phyloP scores from a whole-genome alignment of 495 filamentous ascomycete genomes.

The Aspergillus biplanus region DNA sequence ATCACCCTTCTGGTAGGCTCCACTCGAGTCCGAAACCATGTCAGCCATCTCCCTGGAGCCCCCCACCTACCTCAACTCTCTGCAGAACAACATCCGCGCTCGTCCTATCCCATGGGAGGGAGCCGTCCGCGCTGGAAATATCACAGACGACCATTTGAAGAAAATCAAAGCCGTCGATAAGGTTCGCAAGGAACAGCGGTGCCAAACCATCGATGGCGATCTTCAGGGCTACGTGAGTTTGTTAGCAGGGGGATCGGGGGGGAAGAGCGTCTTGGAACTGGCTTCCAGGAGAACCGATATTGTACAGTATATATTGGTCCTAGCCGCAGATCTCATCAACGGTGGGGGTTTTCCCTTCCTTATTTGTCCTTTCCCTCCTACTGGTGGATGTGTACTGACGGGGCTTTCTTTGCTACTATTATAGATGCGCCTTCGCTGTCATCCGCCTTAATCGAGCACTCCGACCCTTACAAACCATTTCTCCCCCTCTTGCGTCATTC shows the following conservation, averaged over 20 bases:
- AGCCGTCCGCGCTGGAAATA: slow-evolving; percentile 87
- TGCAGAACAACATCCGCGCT: slow-evolving; percentile 93
- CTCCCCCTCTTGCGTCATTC: slow-evolving; percentile 83
- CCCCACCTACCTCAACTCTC: slow-evolving; percentile 83
- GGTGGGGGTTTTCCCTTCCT: slow-evolving; percentile 52
- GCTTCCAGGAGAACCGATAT: slow-evolving; percentile 82
- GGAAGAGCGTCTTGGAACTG: slow-evolving; percentile 78
- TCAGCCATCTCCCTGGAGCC: slow-evolving; percentile 82
- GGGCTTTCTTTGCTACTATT: background rate
- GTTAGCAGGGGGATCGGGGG: slow-evolving; percentile 72
- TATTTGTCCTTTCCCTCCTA: background rate
- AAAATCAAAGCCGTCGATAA: slow-evolving; percentile 98
- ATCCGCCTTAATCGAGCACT: slow-evolving; percentile 71
- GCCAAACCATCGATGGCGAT: slow-evolving; percentile 78
- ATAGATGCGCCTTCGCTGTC: slow-evolving; percentile 78
- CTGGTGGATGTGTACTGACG: background rate
- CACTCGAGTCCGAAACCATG: slow-evolving; percentile 20
- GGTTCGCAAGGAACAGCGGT: slow-evolving; percentile 85
- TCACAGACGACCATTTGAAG: slow-evolving; percentile 91
- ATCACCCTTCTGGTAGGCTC: slow-evolving; percentile 6
- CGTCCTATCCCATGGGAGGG: slow-evolving; percentile 98
- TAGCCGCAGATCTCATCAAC: slow-evolving; percentile 85
- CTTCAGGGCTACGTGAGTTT: slow-evolving; percentile 75
- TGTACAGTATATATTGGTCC: slow-evolving; percentile 89
- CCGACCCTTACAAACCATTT: slow-evolving; percentile 81